Conservation (phyloP, 176 grass and related monocot genomes). For the Triticum monococcum region DNA sequence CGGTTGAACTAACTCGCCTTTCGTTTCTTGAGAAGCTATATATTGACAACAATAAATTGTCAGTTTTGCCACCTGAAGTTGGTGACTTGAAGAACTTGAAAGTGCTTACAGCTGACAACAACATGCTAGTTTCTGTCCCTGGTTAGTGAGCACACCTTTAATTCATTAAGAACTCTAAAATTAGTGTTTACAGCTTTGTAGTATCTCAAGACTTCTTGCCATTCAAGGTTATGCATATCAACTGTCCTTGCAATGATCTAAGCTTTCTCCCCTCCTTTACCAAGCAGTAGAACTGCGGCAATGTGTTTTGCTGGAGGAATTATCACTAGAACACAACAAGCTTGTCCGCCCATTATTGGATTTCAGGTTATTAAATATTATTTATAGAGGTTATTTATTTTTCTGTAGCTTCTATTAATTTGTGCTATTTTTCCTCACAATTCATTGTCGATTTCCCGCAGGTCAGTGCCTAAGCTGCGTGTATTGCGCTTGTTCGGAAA, state of each 20-base stretch:
- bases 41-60: constrained; percentile 88
- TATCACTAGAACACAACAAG: constrained; percentile 93
- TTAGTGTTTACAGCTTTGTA: constrained; percentile 9
- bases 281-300: constrained; percentile 83
- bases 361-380: constrained; percentile 85
- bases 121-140: constrained; percentile 93
- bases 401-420: constrained; percentile 16
- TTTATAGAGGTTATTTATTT: constrained; percentile 25
- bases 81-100: constrained; percentile 84
- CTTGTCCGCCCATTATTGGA: constrained; percentile 93
- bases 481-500: constrained; percentile 94
- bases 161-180: background rate
- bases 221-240: constrained; percentile 27
- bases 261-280: background rate
- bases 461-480: constrained; percentile 88
- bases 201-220: background rate
- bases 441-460: constrained; percentile 60
- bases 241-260: constrained; percentile 1
- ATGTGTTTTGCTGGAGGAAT: constrained; percentile 86
- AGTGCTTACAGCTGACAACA: constrained; percentile 81
- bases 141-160: constrained; percentile 50
- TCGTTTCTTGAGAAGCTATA: constrained; percentile 88
- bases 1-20: constrained; percentile 81
- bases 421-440: constrained; percentile 40
- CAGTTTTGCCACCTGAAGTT: constrained; percentile 89